phyloP scores from a whole-genome alignment of 2,329 filamentous ascomycete species.

The Trichoderma pleuroti region DNA sequence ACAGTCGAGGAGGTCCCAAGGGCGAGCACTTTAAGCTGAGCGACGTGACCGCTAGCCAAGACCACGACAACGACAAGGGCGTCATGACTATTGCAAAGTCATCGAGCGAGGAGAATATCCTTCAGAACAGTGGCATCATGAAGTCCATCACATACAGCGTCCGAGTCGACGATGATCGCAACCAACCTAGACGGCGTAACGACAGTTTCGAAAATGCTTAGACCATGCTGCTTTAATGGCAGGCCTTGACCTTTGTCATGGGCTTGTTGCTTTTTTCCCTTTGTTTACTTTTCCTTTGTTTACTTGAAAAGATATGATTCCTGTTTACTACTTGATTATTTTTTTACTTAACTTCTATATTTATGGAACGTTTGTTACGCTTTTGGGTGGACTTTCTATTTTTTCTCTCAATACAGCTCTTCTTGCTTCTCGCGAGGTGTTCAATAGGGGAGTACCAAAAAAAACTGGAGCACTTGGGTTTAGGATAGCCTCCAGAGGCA shows the following conservation, averaged over 20 bases:
- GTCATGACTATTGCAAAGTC: slow-evolving; percentile 24
- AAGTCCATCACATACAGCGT: slow-evolving; percentile 44
- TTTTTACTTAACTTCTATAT: background rate
- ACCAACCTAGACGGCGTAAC: background rate
- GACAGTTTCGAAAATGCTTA: slow-evolving; percentile 12
- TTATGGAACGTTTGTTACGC: background rate
- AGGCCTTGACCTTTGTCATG: background rate
- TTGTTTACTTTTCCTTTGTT: background rate
- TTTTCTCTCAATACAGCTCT: background rate
- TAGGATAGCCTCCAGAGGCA: background rate
- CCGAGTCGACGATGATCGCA: slow-evolving; percentile 32
- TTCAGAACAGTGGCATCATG: slow-evolving; percentile 35
- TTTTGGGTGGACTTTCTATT: background rate
- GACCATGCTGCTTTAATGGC: background rate
- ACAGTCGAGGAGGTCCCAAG: slow-evolving; percentile 26
- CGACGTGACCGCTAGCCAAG: slow-evolving; percentile 34
- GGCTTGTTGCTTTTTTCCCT: background rate
- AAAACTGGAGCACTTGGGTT: background rate
- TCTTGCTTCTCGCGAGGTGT: slow-evolving; percentile 2
- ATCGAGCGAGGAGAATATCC: slow-evolving; percentile 40
- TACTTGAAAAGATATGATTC: background rate
- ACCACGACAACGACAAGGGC: slow-evolving; percentile 22
- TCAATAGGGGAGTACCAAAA: background rate
- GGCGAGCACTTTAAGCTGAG: slow-evolving; percentile 38
- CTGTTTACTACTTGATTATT: background rate